Base-by-base conservation (phyloP, 1,284 basidiomycete species). In the Puccinia hordei region DNA sequence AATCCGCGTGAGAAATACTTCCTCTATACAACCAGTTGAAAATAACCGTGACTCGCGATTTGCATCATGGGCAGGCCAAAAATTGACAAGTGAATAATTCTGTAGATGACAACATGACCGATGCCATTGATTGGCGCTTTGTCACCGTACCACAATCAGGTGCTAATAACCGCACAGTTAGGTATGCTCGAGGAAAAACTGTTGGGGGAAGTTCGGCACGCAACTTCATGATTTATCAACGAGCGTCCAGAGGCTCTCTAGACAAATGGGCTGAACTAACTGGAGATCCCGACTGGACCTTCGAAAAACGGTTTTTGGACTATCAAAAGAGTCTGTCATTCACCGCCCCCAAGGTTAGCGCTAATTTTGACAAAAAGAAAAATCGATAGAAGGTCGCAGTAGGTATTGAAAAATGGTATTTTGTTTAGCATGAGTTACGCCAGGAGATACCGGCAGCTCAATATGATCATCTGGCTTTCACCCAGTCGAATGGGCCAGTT, bases 151-250 rank as follows among this genome's bases (percentile, higher is more conserved):
- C 76, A 0, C 78, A 80, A 53, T 53, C 53, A 44, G 76, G 76
- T 19, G 78, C 73, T 30, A 61, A 81, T 33, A 71, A 53, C n/a
- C 61, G 69, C 4, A 57, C 44, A 24, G 73, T 73, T 66, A 61
- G 55, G 55, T 85, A 84, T 83, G 84, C 84, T 19, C 82, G 84
- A 63, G 84, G 84, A 12, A 82, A 82, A 49, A 83, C 84, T 17
- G 82, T 85, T 46, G 84, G 84, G 66, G 84, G 84, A 24, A 83
- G 82, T 9, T 83, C 82, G 15, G 82, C 83, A 9, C 82, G 84
- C 71, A 85, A 85, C 83, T 85, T 85, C 81, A 82, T 83, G 82
- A 83, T 85, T 41, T 84, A 83, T 83, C 84, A 85, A 73, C 81
- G 84, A 33, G 83, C 82, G 9, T 81, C 83, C 12, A 80, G 82